phyloP scores from a whole-genome alignment of 2,329 filamentous ascomycete genomes.

The Neofusicoccum umdonicola region DNA sequence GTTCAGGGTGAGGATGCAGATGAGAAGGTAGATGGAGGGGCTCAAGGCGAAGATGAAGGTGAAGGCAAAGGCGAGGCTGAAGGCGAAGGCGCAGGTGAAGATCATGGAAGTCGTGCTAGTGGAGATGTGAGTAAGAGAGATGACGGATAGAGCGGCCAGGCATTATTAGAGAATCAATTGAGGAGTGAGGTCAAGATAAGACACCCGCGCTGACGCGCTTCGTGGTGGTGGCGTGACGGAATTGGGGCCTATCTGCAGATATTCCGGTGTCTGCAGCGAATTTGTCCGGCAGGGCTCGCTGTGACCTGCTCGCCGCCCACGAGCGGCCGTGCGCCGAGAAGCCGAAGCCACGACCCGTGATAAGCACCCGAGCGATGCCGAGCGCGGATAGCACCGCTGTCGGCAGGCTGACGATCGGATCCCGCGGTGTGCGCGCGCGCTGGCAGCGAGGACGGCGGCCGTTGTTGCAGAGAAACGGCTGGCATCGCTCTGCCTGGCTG shows the following conservation, averaged over 20 bases:
- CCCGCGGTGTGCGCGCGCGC: not conserved
- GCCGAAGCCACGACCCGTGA: not conserved
- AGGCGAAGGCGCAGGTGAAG: too few species aligned
- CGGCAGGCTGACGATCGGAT: not conserved
- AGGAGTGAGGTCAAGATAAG: not conserved
- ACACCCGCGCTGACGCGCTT: not conserved
- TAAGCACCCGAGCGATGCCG: not conserved
- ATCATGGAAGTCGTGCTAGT: not conserved
- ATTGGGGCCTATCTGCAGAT: not conserved
- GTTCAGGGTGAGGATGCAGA: not conserved
- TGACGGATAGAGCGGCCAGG: not conserved
- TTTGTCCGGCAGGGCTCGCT: not conserved
- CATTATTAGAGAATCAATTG: not conserved
- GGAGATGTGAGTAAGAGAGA: not conserved
- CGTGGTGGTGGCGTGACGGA: not conserved
- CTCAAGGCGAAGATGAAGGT: not conserved
- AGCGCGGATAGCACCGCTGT: not conserved
- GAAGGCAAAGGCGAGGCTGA: not conserved
- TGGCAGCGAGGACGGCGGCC: not conserved
- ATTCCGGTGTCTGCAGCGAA: too few species aligned
- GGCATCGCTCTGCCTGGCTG: too few species aligned
- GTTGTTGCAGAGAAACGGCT: too few species aligned
- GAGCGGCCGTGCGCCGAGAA: not conserved
- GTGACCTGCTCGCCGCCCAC: not conserved
- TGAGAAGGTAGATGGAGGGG: not conserved